Evolutionary conservation across 352 stramenopile genomes (phyloP).

Genomic region (Lagenidium giganteum): DNA sequence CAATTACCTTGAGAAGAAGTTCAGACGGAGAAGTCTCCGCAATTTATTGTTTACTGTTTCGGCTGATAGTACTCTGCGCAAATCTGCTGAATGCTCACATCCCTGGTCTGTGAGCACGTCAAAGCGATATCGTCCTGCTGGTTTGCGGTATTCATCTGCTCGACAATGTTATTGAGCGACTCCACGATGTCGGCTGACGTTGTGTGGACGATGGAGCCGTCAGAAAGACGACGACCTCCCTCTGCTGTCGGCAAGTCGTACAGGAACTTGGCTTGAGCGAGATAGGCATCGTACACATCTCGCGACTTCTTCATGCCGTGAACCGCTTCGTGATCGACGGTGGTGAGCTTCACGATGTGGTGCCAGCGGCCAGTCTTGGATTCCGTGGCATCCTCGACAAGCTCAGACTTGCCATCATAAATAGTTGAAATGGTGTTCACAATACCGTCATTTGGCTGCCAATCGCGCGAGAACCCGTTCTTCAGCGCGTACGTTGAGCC

Average conservation of each 20-base stretch:
- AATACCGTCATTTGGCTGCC: constrained; percentile 25
- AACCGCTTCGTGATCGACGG: constrained; percentile 20
- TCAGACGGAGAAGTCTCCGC: too few relatives aligned
- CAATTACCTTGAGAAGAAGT: too few relatives aligned
- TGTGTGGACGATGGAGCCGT: too few relatives aligned
- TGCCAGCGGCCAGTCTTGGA: constrained; percentile 21
- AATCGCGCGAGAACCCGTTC: constrained; percentile 15
- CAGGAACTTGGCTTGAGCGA: constrained; percentile 11
- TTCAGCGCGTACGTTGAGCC: constrained; percentile 16
- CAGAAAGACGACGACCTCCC: too few relatives aligned
- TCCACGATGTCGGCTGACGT: too few relatives aligned
- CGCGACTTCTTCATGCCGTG: constrained; percentile 17
- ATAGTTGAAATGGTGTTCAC: constrained; percentile 21
- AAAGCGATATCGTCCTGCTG: too few relatives aligned
- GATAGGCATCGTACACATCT: constrained; percentile 14
- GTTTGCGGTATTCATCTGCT: too few relatives aligned
- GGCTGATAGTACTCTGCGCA: too few relatives aligned
- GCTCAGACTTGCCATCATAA: constrained; percentile 11
- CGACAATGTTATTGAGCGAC: too few relatives aligned
- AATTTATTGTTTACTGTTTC: too few relatives aligned
- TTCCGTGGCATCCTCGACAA: constrained; percentile 13
- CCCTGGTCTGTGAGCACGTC: too few relatives aligned
- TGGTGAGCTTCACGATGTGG: constrained; percentile 16
- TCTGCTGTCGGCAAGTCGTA: constrained; percentile 24
- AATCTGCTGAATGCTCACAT: too few relatives aligned